Conservation (phyloP, 78 protist genomes). For the Planoprotostelium fungivorum region DNA sequence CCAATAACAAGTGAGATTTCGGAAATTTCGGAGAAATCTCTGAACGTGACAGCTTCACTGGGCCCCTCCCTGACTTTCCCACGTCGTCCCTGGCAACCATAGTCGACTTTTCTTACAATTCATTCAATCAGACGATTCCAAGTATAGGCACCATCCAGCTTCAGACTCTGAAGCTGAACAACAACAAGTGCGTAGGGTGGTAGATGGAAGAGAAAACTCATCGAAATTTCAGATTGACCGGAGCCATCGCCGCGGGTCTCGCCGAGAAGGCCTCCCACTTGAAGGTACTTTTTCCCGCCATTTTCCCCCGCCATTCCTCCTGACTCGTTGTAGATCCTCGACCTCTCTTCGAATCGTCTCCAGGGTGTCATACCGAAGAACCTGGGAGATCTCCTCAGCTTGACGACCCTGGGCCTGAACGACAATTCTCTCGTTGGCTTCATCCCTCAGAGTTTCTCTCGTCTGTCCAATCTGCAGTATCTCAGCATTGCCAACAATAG, state of each 20-base stretch:
- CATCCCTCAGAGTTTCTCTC: not conserved
- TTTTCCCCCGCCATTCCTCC: not conserved
- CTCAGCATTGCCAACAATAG: not conserved
- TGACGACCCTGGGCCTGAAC: not conserved
- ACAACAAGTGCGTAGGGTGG: too few relatives aligned
- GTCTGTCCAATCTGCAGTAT: not conserved
- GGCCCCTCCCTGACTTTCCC: not conserved
- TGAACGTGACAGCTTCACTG: not conserved
- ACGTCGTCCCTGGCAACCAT: not conserved
- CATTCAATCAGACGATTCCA: not conserved
- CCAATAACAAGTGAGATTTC: not conserved
- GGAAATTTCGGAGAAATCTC: not conserved
- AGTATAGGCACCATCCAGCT: not conserved
- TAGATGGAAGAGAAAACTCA: too few relatives aligned
- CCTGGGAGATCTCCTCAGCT: not conserved
- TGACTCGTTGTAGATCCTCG: not conserved
- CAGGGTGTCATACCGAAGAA: not conserved
- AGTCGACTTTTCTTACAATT: not conserved
- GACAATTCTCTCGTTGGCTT: not conserved
- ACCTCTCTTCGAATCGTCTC: not conserved
- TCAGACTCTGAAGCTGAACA: not conserved
- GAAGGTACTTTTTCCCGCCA: not conserved
- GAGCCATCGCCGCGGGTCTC: not conserved
- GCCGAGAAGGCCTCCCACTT: not conserved
- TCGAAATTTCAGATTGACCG: too few relatives aligned